phyloP scores from a whole-genome alignment of 345 rosid genomes.

The Clarkia xantiana region DNA sequence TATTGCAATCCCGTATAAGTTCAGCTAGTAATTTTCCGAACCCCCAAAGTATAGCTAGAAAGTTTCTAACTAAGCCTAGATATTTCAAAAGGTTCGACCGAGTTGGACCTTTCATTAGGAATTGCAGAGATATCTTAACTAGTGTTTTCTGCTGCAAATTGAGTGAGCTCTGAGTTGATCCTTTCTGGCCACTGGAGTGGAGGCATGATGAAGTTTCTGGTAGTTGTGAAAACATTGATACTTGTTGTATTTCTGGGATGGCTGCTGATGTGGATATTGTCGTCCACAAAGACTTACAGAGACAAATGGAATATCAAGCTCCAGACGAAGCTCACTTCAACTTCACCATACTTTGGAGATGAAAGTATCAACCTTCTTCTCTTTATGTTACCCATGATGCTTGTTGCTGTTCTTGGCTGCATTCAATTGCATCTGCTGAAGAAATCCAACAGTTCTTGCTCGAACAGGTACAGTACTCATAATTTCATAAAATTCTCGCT shows the following conservation, averaged over 20 bases:
- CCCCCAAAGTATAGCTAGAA: no score
- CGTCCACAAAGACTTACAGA: constrained; percentile 38
- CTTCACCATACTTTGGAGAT: constrained; percentile 26
- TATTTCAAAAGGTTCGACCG: no score
- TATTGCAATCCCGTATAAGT: no score
- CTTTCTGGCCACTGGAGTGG: no score
- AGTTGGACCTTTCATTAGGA: no score
- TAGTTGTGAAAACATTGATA: constrained; percentile 1
- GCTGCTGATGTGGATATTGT: constrained; percentile 56
- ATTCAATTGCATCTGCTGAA: constrained; percentile 41
- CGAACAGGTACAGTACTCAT: not conserved
- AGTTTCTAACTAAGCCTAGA: no score
- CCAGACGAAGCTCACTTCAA: constrained; percentile 22
- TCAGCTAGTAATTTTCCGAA: no score
- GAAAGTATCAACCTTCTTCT: constrained; percentile 51
- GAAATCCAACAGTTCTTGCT: constrained; percentile 7
- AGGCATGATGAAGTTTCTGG: not conserved
- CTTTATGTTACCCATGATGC: constrained; percentile 45
- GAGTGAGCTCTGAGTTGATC: no score
- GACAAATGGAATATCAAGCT: constrained; percentile 27
- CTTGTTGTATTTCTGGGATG: constrained; percentile 30
- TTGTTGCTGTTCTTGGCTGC: constrained; percentile 44
- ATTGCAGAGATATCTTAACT: no score
- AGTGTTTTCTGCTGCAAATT: no score
- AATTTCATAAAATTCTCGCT: no score